phyloP scores from a whole-genome alignment of 2,329 filamentous ascomycete genomes.

The Cladophialophora bantiana region DNA sequence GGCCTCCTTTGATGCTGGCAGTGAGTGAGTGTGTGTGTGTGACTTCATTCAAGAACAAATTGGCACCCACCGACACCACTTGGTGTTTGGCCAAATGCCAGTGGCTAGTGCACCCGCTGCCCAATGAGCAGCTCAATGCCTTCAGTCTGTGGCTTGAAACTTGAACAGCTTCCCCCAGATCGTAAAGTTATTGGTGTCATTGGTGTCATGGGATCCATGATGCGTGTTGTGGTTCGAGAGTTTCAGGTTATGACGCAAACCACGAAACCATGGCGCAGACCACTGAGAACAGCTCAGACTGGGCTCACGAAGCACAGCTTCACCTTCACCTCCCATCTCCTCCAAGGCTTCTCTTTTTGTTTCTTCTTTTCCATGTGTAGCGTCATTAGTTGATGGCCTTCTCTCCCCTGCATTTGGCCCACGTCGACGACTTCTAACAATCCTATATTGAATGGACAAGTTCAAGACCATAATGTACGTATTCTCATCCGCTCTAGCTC shows the following conservation, averaged over 20 bases:
- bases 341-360: constrained; percentile 1
- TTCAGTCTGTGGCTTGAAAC: constrained; percentile 16
- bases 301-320: neutral
- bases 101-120: neutral
- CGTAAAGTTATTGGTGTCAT: neutral
- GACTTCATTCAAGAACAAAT: constrained; percentile 19
- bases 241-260: constrained; percentile 13
- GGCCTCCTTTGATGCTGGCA: neutral
- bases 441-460: constrained; percentile 37
- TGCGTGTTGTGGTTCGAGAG: neutral
- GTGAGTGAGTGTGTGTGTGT: neutral
- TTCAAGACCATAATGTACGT: constrained; percentile 45
- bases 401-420: neutral
- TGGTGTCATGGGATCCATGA: constrained; percentile 3
- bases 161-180: neutral
- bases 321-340: neutral
- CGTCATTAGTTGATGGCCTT: neutral
- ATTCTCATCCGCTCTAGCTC: neutral
- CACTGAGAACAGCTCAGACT: neutral
- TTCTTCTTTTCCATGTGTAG: neutral
- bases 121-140: constrained; percentile 4
- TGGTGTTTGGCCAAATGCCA: constrained; percentile 3
- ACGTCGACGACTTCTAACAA: neutral
- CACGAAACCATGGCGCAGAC: neutral
- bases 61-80: neutral